These are phyloP conservation scores for Microdochium nivale DNA, from an alignment of 2,329 filamentous ascomycete genomes.

Conservation along the genomic window DNA sequence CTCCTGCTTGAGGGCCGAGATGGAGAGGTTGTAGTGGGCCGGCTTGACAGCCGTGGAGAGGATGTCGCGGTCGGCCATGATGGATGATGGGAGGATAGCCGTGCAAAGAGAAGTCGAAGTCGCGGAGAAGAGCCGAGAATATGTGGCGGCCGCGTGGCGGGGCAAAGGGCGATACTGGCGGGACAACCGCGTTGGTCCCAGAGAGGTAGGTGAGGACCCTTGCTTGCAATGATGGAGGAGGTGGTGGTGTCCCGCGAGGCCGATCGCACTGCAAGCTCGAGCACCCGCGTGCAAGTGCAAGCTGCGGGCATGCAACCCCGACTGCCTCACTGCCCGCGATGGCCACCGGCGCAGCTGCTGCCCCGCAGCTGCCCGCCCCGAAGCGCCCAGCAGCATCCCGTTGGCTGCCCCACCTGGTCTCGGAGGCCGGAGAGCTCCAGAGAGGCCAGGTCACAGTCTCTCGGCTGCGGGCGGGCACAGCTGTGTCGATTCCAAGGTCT, in stretches of 20 bases:
- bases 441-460: too few species aligned
- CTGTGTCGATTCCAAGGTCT: too few species aligned
- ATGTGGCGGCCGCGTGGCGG: background rate
- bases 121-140: slow-evolving; percentile 14
- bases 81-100: slow-evolving; percentile 22
- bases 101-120: slow-evolving; percentile 15
- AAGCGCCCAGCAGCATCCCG: background rate
- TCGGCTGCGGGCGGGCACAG: too few species aligned
- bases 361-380: background rate
- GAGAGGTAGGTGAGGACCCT: background rate
- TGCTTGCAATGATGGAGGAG: background rate
- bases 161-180: background rate
- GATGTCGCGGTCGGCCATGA: slow-evolving; percentile 53
- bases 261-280: background rate
- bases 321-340: background rate
- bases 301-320: background rate
- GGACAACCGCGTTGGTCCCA: background rate
- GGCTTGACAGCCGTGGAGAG: slow-evolving; percentile 65
- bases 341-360: background rate
- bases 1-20: slow-evolving; percentile 72
- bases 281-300: too few species aligned
- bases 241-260: background rate
- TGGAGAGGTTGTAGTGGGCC: slow-evolving; percentile 73
- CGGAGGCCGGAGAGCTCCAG: background rate
- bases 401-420: background rate